Evolutionary conservation across 345 rosid species (phyloP), one percentile per base, ranked within the genome.

Genomic region (Lepidium sativum): DNA sequence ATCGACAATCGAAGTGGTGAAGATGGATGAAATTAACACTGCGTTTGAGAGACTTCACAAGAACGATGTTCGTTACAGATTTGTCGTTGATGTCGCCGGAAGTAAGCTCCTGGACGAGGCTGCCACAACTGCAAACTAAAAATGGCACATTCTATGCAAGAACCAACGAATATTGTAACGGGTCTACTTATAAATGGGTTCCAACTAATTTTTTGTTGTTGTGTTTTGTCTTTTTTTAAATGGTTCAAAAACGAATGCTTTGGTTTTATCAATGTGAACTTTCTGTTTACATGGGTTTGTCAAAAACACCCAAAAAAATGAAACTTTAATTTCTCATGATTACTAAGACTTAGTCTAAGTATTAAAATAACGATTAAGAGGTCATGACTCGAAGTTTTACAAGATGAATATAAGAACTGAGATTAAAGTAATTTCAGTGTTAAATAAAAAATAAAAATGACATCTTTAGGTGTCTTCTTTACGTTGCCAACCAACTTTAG

Each of bases 31-130:
- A 17, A 70, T 80, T 39, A 81, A 78, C 70, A 29, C 70, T 50
- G 88, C 90, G 6, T 77, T 83, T 61, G 81, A 83, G 69, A 79
- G 87, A 72, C 81, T 82, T 63, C 82, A 71, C 69, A 82, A 54
- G 82, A 90, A 85, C 58, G 95, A 85, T 59, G 86, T 77, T 4
- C 77, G 84, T 59, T 78, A 79, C 33, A 78, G 90, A 70, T 83
- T 87, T 50, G 88, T 83, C 43, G 73, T 80, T 34, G 90, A 85
- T 38, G 80, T 78, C 23, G 87, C 82, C 0, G 81, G 86, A 41
- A 80, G 86, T 72, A 79, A 81, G n/a, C 56, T 75, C 4, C 72
- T 49, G 6, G 71, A 77, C n/a, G 65, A 65, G 39, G 53, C 60
- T 33, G 47, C 71, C 25, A 42, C 65, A 40, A 38, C 50, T 29